Base-by-base conservation (phyloP, 768 basidiomycete species). In the Steccherinum ochraceum region DNA sequence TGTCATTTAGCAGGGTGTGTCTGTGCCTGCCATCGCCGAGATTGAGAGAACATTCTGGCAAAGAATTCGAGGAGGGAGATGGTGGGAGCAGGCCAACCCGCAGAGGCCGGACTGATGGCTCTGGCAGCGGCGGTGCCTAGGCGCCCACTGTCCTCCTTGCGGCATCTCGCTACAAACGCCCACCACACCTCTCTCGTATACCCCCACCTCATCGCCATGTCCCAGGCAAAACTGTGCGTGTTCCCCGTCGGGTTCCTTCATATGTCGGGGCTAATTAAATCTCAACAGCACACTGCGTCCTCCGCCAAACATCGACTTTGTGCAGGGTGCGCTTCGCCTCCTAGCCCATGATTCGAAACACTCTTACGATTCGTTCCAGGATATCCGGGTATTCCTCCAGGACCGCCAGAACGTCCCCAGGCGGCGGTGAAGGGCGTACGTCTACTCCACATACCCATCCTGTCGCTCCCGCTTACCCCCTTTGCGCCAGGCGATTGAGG, bases 301-400 rank as follows among this genome's bases (percentile, higher is more conserved):
- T 7, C 90, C 89, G 44, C 89, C 89, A 40, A 90, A 93, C 70
- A 85, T 90, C 64, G 89, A 92, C 59, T 92, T 89, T 64, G 86
- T 93, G 4, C 81, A 86, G 62, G 89, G 89, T 84, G 58, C 54
- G 76, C 65, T 23, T 45, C 49, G 45, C 46, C 48, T 45, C 43
- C 24, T 19, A 27, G 24, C 24, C 25, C 25, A 51, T 26, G 39
- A 13, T 41, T 10, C 23, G 12, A 40, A 40, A 41, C 52, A 26
- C 51, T 19, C 24, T 41, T 42, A 55, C 49, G 26, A 25, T 40
- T 24, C 39, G 40, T 52, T 50, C 71, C 53, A 80, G 91, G 91
- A 27, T 93, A 86, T 64, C 91, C 91, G 53, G 91, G 91, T 25
- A 91, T 93, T 39, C 89, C 91, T 4, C 85, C 89, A n/a, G 77